phyloP scores from a whole-genome alignment of 1,139 yeast species.

The Oligophagozyma castellii region DNA sequence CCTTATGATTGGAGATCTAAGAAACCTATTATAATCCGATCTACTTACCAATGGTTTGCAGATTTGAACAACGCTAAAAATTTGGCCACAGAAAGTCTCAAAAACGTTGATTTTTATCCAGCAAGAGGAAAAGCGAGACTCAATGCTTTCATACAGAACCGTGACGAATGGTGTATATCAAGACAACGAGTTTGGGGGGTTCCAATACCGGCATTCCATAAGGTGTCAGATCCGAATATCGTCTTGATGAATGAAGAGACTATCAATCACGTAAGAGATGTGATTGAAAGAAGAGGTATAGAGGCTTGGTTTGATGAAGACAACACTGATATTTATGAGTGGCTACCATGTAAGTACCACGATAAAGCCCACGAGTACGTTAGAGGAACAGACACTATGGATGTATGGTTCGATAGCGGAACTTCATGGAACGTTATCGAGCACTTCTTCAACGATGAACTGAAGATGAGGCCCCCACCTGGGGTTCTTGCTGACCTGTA shows the following conservation, averaged over 20 bases:
- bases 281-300: constrained; percentile 34
- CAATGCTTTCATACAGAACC: constrained; percentile 52
- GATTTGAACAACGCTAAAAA: constrained; percentile 64
- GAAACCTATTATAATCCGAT: constrained; percentile 84
- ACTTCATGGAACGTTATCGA: constrained; percentile 72
- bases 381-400: constrained; percentile 87
- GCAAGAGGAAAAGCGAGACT: constrained; percentile 58
- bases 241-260: constrained; percentile 23
- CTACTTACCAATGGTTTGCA: constrained; percentile 97
- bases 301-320: constrained; percentile 66
- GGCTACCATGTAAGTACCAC: constrained; percentile 50
- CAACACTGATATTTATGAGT: constrained; percentile 39
- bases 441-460: constrained; percentile 25
- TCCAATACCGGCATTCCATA: constrained; percentile 79
- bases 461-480: constrained; percentile 17
- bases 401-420: constrained; percentile 98
- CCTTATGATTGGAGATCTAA: constrained; percentile 98
- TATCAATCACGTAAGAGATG: constrained; percentile 23
- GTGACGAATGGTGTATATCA: constrained; percentile 96
- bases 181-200: constrained; percentile 99
- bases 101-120: constrained; percentile 58
- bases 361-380: constrained; percentile 30
- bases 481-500: constrained; percentile 56
- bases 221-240: constrained; percentile 31
- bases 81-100: constrained; percentile 45